These are phyloP conservation scores for Nothophytophthora sp. DNA, from an alignment of 352 stramenopile species.

Conservation along the genomic window DNA sequence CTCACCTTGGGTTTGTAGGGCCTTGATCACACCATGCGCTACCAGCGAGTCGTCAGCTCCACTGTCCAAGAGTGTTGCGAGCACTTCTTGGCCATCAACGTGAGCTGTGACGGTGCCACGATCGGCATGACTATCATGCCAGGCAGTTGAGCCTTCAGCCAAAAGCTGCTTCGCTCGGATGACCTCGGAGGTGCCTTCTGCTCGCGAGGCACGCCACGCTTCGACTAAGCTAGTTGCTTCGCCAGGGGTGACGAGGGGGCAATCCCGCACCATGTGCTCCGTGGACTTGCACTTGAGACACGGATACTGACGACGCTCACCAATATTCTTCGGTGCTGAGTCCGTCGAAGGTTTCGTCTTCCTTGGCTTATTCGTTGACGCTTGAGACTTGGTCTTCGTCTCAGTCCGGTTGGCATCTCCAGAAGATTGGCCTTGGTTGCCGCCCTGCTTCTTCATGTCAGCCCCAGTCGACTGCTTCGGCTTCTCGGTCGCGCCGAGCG, in stretches of 20 bases:
- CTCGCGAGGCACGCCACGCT: neutral
- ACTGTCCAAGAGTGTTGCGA: conserved; percentile 8
- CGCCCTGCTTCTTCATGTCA: too few relatives aligned
- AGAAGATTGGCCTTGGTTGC: too few relatives aligned
- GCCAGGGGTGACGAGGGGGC: neutral
- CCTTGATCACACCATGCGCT: neutral
- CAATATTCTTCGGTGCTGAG: too few relatives aligned
- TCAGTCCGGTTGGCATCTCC: too few relatives aligned
- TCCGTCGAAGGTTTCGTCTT: too few relatives aligned
- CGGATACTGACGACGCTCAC: too few relatives aligned
- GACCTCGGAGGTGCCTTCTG: neutral
- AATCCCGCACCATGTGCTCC: conserved; percentile 7
- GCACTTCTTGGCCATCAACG: conserved; percentile 2
- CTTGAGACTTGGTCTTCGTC: too few relatives aligned
- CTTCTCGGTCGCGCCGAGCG: too few relatives aligned
- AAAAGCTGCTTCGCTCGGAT: neutral
- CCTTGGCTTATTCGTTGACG: too few relatives aligned
- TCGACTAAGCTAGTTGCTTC: conserved; percentile 6
- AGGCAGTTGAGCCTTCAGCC: neutral
- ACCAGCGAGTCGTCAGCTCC: conserved; percentile 7
- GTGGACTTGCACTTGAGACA: neutral
- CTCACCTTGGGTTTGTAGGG: neutral
- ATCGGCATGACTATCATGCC: neutral
- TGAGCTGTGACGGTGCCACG: neutral
- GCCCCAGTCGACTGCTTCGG: too few relatives aligned